Evolutionary conservation across 345 rosid genomes (phyloP).

Genomic region (Eucalyptus rudis): DNA sequence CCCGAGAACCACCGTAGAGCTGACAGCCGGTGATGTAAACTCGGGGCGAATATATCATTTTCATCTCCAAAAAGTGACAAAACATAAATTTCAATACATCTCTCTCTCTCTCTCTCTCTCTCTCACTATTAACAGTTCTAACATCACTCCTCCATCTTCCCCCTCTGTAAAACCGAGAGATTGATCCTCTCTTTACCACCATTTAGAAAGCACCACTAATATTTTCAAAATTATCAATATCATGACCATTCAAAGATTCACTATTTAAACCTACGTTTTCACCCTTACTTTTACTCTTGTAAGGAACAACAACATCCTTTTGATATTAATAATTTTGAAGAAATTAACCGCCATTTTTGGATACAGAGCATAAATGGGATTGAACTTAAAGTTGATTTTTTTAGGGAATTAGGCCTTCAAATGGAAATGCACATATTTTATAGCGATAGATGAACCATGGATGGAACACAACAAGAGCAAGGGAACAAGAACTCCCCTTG

Average conservation of each 20-base stretch:
- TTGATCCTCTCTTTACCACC: no score
- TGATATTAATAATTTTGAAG: neutral
- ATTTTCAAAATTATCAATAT: neutral
- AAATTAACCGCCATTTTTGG: neutral
- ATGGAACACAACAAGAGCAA: neutral
- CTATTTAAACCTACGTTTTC: neutral
- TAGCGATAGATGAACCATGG: neutral
- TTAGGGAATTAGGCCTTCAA: neutral
- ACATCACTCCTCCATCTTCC: no score
- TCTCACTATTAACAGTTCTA: no score
- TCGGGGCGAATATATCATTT: no score
- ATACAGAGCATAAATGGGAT: rapidly evolving
- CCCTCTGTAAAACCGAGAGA: no score
- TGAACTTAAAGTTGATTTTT: neutral
- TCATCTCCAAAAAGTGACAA: no score
- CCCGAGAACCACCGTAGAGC: rapidly evolving
- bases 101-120: no score
- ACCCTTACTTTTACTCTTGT: neutral
- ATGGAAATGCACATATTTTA: neutral
- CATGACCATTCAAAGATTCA: neutral
- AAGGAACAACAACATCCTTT: neutral
- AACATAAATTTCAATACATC: no score
- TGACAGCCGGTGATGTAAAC: no score
- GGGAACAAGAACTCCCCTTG: neutral
- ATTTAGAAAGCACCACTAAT: neutral